A percentile compares a stretch with the other conserved stretches of the same genome.
Conservation (phyloP, 768 basidiomycete genomes). For the Mycena epipterygia region DNA sequence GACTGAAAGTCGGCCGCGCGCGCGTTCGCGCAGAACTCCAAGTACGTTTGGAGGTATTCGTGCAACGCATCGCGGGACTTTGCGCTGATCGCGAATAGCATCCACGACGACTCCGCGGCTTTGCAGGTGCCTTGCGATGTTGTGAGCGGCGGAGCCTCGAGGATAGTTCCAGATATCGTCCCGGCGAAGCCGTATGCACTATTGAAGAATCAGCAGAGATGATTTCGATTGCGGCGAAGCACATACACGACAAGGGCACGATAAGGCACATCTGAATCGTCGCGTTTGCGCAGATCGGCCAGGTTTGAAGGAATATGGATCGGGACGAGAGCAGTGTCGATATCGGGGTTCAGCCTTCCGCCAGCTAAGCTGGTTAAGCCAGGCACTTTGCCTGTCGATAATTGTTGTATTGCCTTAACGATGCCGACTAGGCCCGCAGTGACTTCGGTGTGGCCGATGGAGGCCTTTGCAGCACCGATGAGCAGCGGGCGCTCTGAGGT, state of each 20-base stretch:
- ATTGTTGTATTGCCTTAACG: slow-evolving; percentile 44
- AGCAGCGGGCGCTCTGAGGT: slow-evolving; percentile 46
- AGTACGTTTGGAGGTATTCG: slow-evolving; percentile 47
- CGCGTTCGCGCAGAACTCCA: slow-evolving; percentile 47
- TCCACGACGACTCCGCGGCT: slow-evolving; percentile 20
- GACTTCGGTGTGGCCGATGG: slow-evolving; percentile 51
- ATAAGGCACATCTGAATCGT: slow-evolving; percentile 33
- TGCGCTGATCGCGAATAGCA: slow-evolving; percentile 52
- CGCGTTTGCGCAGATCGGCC: slow-evolving; percentile 33
- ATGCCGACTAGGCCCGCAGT: slow-evolving; percentile 51
- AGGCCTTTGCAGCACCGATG: slow-evolving; percentile 50
- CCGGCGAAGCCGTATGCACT: slow-evolving; percentile 55
- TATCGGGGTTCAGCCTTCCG: slow-evolving; percentile 49
- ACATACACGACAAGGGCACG: slow-evolving; percentile 49
- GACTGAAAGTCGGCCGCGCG: slow-evolving; percentile 43
- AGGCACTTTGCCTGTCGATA: slow-evolving; percentile 45
- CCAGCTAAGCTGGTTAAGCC: slow-evolving; percentile 48
- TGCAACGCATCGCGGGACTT: slow-evolving; percentile 48
- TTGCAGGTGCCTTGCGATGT: slow-evolving; percentile 22
- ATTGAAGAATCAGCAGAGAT: slow-evolving; percentile 12
- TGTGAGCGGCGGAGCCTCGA: slow-evolving; percentile 41
- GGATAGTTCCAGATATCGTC: slow-evolving; percentile 49
- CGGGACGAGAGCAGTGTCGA: slow-evolving; percentile 49
- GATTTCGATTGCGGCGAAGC: neutral
- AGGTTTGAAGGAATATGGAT: slow-evolving; percentile 45